phyloP scores from a whole-genome alignment of 768 basidiomycete genomes.

The Lenzites betulinus region DNA sequence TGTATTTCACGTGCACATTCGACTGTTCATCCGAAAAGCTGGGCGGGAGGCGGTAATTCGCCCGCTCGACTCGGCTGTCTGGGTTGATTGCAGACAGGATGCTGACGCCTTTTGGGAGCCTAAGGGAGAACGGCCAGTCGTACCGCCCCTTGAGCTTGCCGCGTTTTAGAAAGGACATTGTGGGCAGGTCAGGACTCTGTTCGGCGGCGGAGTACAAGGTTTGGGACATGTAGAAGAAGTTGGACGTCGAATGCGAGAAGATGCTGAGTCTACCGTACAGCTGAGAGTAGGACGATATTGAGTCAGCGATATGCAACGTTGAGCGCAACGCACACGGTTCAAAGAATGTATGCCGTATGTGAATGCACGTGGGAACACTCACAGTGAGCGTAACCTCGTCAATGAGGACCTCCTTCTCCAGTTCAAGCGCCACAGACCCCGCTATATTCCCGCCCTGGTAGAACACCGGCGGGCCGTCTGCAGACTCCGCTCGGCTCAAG shows the following conservation, averaged over 20 bases:
- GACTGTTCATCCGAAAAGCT: constrained; percentile 16
- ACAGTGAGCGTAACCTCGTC: constrained; percentile 14
- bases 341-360: too few species aligned
- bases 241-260: constrained; percentile 6
- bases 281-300: neutral
- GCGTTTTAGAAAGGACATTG: neutral
- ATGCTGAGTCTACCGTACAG: constrained; percentile 11
- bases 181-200: neutral
- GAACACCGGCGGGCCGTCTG: constrained; percentile 4
- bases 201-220: constrained; percentile 15
- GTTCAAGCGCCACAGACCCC: constrained; percentile 2
- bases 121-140: constrained; percentile 24
- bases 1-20: constrained; percentile 21
- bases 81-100: constrained; percentile 4
- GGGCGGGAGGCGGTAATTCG: constrained; percentile 25
- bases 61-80: neutral
- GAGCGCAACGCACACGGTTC: neutral
- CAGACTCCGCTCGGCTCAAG: constrained; percentile 5
- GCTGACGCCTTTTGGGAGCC: constrained; percentile 23
- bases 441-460: constrained; percentile 10
- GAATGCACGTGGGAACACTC: neutral
- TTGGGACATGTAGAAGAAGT: constrained; percentile 17
- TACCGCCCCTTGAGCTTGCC: constrained; percentile 23
- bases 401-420: constrained; percentile 14
- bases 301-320: neutral